Evolutionary conservation across 2,329 filamentous ascomycete genomes (phyloP).

Genomic region (Xylariaceae sp.): DNA sequence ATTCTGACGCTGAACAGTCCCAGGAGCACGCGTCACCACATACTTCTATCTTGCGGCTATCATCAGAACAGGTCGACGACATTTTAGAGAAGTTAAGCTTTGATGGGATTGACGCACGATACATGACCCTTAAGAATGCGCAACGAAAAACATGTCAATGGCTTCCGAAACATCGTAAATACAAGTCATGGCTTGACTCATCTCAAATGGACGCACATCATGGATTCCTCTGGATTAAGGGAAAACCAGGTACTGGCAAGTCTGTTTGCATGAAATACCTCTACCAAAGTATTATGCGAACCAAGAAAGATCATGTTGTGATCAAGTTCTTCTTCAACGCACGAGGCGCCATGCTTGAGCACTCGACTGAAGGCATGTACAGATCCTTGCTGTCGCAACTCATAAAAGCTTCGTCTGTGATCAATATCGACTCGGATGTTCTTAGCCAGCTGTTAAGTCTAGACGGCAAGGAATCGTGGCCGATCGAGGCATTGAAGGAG

Average conservation of each 20-base stretch:
- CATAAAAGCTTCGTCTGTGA: not conserved
- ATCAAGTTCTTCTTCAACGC: slow-evolving; percentile 55
- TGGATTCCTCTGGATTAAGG: slow-evolving; percentile 45
- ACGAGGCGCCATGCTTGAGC: slow-evolving; percentile 2
- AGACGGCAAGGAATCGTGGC: slow-evolving; percentile 7
- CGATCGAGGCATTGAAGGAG: slow-evolving; percentile 18
- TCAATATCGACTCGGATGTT: not conserved
- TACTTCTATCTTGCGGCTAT: not conserved
- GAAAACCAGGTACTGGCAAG: slow-evolving; percentile 45
- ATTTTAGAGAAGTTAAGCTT: slow-evolving; percentile 14
- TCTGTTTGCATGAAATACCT: slow-evolving; percentile 54
- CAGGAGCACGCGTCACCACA: not conserved
- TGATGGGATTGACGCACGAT: slow-evolving; percentile 45
- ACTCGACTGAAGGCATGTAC: slow-evolving; percentile 19
- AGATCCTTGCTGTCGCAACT: slow-evolving; percentile 22
- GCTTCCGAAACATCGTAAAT: slow-evolving; percentile 46
- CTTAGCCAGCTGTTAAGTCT: not conserved
- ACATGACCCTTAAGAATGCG: slow-evolving; percentile 42
- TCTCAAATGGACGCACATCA: slow-evolving; percentile 24
- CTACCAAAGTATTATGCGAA: slow-evolving; percentile 26
- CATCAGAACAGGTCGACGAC: not conserved
- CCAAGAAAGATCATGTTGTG: slow-evolving; percentile 32
- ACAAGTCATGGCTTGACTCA: slow-evolving; percentile 47
- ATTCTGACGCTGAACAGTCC: not conserved
- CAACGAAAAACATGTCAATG: slow-evolving; percentile 50